phyloP scores from a whole-genome alignment of 345 rosid genomes.

The Eucalyptus regnans region DNA sequence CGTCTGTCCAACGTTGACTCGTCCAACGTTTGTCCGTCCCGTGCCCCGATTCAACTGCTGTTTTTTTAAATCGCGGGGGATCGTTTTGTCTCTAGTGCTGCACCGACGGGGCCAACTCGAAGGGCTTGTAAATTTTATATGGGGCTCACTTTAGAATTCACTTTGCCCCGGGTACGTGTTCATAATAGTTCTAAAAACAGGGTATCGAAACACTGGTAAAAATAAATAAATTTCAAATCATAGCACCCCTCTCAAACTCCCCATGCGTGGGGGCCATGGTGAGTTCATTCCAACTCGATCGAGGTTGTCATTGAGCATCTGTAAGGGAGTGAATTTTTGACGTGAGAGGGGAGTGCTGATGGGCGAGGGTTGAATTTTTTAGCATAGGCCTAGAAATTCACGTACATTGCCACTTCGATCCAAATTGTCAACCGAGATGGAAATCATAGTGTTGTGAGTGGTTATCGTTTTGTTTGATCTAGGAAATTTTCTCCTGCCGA shows the following conservation, averaged over 20 bases:
- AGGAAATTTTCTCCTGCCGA: background rate
- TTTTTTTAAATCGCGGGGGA: background rate
- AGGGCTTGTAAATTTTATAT: background rate
- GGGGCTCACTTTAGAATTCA: background rate
- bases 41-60: background rate
- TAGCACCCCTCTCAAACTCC: background rate
- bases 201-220: rapidly evolving
- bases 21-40: background rate
- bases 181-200: too few relatives aligned
- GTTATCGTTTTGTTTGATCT: background rate
- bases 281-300: background rate
- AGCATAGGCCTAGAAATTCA: background rate
- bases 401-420: background rate
- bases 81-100: background rate
- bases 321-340: background rate
- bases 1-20: background rate
- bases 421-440: background rate
- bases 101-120: background rate
- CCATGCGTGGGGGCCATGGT: rapidly evolving
- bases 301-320: background rate
- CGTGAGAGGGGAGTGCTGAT: rapidly evolving
- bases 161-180: background rate
- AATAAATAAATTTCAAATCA: background rate
- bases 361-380: background rate
- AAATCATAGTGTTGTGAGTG: background rate